These are phyloP conservation scores for Beta vulgaris DNA, from an alignment of 148 eudicot genomes.

Conservation along the genomic window DNA sequence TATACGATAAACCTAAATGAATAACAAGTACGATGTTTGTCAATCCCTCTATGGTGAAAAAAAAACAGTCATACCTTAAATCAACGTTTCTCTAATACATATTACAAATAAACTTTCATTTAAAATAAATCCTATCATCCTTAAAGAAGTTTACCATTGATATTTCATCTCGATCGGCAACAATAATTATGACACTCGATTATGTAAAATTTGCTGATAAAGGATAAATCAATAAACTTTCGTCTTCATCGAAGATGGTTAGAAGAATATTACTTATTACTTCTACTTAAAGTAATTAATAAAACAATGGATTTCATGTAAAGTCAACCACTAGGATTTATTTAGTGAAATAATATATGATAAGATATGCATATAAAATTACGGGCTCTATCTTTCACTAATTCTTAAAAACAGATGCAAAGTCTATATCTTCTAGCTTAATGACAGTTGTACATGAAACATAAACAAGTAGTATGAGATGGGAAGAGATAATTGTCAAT, in stretches of 20 bases:
- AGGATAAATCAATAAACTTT: background rate
- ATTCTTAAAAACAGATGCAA: conserved; percentile 22
- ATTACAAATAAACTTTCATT: no score
- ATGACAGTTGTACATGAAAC: conserved; percentile 43
- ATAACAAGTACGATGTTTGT: no score
- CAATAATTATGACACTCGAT: no score
- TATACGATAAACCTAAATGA: no score
- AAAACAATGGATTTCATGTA: conserved; percentile 5
- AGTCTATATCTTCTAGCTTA: conserved; percentile 18
- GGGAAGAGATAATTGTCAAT: conserved; percentile 19
- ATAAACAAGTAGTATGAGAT: conserved; percentile 16
- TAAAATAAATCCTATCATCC: no score
- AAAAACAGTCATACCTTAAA: no score
- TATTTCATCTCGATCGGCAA: no score
- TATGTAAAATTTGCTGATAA: no score
- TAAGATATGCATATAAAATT: background rate
- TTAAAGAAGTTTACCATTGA: no score
- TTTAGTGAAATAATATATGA: background rate
- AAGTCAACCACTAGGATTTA: conserved; percentile 27
- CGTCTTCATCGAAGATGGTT: background rate
- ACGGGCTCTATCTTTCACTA: background rate
- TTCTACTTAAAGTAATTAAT: background rate
- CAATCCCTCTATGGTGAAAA: no score
- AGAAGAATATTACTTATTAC: background rate
- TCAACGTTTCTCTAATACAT: no score